Conservation (phyloP, 345 rosid species). For the Euclidium syriacum region DNA sequence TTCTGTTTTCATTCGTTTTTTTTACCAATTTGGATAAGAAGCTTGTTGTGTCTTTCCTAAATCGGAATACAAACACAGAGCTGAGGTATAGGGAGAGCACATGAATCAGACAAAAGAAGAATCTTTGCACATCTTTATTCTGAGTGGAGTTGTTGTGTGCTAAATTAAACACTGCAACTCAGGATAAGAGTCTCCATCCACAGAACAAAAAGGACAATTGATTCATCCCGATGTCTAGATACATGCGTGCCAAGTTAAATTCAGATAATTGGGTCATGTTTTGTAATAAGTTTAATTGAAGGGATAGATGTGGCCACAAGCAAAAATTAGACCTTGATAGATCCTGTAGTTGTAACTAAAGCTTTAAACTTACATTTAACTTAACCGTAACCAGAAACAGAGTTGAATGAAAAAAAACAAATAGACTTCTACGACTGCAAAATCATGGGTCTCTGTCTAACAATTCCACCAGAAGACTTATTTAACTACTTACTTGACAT, state of each 20-base stretch:
- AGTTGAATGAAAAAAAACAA: background rate
- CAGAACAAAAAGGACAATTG: no score
- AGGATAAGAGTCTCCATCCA: no score
- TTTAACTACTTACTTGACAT: conserved; percentile 9
- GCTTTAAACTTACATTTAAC: background rate
- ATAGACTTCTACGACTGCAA: conserved; percentile 21
- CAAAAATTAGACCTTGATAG: background rate
- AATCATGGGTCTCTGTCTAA: conserved; percentile 24
- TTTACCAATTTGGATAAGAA: conserved; percentile 17
- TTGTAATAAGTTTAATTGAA: background rate
- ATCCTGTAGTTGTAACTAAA: background rate
- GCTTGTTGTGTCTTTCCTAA: conserved; percentile 24
- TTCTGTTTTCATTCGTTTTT: background rate
- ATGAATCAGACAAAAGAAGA: conserved; percentile 5
- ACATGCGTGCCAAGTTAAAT: background rate
- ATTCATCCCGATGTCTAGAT: no score
- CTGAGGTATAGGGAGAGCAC: background rate
- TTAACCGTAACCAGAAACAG: background rate
- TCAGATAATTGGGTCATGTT: conserved; percentile 5
- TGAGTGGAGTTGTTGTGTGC: conserved; percentile 1
- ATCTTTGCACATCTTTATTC: conserved; percentile 13
- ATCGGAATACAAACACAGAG: conserved; percentile 22
- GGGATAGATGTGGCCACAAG: conserved; percentile 4
- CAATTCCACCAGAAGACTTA: conserved; percentile 1
- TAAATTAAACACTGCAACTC: no score